Evolutionary conservation across 768 basidiomycete genomes (phyloP).

Genomic region (Mycena sanguinolenta): DNA sequence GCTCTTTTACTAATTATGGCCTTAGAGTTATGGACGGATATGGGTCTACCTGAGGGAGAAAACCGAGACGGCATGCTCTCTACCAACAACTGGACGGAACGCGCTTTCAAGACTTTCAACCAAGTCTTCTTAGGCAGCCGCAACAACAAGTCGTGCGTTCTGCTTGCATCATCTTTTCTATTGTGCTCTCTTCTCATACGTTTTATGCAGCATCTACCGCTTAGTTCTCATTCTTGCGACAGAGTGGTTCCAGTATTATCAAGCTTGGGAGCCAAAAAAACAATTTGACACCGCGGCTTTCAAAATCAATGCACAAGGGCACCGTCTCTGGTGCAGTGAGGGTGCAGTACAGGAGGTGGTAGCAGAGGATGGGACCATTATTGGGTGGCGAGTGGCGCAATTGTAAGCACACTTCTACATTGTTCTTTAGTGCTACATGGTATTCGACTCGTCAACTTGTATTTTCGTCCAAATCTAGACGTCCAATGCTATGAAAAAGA

Average conservation of each 20-base stretch:
- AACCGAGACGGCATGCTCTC: constrained; percentile 26
- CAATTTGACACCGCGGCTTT: no score
- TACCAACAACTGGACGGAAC: constrained; percentile 37
- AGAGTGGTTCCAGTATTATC: constrained; percentile 30
- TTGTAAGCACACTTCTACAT: no score
- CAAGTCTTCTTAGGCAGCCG: constrained; percentile 30
- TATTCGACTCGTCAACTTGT: no score
- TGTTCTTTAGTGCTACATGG: no score
- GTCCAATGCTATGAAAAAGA: no score
- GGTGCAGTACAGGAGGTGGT: no score
- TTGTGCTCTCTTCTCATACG: neutral
- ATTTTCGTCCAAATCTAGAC: no score
- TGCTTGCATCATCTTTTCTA: no score
- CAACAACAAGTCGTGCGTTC: constrained; percentile 27
- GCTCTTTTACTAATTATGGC: neutral
- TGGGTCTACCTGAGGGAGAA: constrained; percentile 20
- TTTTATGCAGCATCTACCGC: constrained; percentile 5
- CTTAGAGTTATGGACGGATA: constrained; percentile 30
- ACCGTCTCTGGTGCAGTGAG: no score
- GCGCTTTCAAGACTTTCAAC: constrained; percentile 34
- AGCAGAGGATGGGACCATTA: no score
- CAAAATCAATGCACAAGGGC: no score
- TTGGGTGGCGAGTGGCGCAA: no score
- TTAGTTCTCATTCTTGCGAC: constrained; percentile 29
- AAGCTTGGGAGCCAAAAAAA: constrained; percentile 16